Percentiles rank a stretch among this genome's conserved stretches.
phyloP scores from a whole-genome alignment of 148 eudicot genomes.

The Rhododendron kiyosumense region DNA sequence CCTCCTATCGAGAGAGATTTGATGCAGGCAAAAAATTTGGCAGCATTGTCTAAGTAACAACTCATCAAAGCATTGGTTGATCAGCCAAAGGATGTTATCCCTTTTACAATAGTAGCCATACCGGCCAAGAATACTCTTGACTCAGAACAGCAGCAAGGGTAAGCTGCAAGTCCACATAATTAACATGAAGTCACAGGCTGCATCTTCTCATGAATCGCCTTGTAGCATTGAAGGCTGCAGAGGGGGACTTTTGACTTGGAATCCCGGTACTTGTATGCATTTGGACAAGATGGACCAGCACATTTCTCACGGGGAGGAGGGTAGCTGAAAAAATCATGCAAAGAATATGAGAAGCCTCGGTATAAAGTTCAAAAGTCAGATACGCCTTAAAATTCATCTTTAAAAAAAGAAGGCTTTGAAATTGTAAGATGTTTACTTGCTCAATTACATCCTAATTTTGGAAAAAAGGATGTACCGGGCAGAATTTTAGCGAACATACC shows the following conservation, averaged over 20 bases:
- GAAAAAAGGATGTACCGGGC: neutral
- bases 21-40: neutral
- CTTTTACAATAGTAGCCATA: neutral
- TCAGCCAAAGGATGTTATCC: neutral
- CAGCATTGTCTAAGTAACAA: neutral
- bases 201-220: conserved; percentile 39
- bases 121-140: neutral
- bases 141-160: neutral
- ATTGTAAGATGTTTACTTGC: neutral
- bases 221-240: conserved; percentile 70
- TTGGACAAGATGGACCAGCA: conserved; percentile 60
- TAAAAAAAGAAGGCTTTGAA: neutral
- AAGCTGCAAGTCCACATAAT: neutral
- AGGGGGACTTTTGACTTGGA: conserved; percentile 62
- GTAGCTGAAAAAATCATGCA: conserved; percentile 33
- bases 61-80: neutral
- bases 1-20: neutral
- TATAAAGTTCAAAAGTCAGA: neutral
- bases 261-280: conserved; percentile 65
- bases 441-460: neutral
- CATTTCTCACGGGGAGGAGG: conserved; percentile 66
- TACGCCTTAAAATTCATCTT: neutral
- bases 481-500: neutral
- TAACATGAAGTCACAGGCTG: conserved; percentile 30
- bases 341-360: neutral